Percentiles rank a stretch among this genome's conserved stretches.
Evolutionary conservation across 2,329 filamentous ascomycete species (phyloP).

Genomic region (Malbranchea cinnamomea): DNA sequence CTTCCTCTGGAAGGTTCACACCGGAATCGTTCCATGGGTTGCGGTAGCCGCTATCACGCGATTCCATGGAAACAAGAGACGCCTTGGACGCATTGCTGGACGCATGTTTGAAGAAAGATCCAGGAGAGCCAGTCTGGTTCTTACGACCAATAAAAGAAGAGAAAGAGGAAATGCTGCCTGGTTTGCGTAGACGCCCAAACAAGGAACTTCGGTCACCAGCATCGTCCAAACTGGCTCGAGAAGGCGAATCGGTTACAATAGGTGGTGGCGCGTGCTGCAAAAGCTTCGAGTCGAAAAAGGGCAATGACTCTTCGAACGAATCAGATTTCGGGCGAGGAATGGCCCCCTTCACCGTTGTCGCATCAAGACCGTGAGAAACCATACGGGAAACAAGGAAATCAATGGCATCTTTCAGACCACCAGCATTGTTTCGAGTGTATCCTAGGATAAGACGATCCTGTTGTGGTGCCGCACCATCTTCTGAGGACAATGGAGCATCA

Average conservation of each 20-base stretch:
- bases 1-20: constrained; percentile 83
- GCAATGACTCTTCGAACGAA: constrained; percentile 92
- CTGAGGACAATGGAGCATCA: constrained; percentile 18
- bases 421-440: constrained; percentile 94
- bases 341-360: constrained; percentile 75
- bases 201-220: constrained; percentile 66
- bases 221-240: constrained; percentile 72
- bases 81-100: constrained; percentile 85
- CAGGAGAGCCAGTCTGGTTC: constrained; percentile 77
- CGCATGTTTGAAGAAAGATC: constrained; percentile 81
- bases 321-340: constrained; percentile 97
- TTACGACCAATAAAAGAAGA: constrained; percentile 95
- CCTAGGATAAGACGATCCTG: constrained; percentile 50
- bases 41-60: constrained; percentile 82
- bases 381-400: constrained; percentile 82
- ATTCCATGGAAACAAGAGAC: constrained; percentile 90
- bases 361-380: constrained; percentile 77
- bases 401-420: constrained; percentile 86
- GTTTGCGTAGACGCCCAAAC: constrained; percentile 86
- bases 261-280: constrained; percentile 80
- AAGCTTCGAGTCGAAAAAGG: constrained; percentile 93
- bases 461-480: constrained; percentile 31
- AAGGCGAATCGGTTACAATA: constrained; percentile 72
- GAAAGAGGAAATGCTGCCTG: constrained; percentile 84
- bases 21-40: constrained; percentile 98